Conservation (phyloP, 441 rosid species). For the Populus hybrid region DNA sequence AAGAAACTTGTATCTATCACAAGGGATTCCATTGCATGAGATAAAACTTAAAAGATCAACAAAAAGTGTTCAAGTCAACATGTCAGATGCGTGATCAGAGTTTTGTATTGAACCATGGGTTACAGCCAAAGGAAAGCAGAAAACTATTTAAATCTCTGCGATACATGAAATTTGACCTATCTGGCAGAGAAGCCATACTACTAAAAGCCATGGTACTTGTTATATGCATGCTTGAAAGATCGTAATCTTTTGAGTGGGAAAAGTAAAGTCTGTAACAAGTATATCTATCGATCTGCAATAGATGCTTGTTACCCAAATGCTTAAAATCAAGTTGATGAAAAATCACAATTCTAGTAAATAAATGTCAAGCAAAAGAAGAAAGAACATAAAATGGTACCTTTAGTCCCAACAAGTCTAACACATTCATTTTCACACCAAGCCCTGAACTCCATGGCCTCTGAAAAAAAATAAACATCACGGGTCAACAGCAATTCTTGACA, state of each 20-base stretch:
- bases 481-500: constrained; percentile 6
- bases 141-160: not conserved
- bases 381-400: constrained; percentile 43
- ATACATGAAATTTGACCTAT: not conserved
- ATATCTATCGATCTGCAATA: not conserved
- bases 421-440: constrained; percentile 96
- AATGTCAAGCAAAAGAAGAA: not conserved
- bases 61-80: not conserved
- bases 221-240: not conserved
- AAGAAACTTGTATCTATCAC: constrained; percentile 38
- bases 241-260: not conserved
- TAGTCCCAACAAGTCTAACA: constrained; percentile 79
- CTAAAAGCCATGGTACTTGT: not conserved
- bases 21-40: not conserved
- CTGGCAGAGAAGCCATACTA: not conserved
- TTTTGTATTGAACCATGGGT: not conserved
- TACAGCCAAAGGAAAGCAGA: not conserved
- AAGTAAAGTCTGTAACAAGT: not conserved
- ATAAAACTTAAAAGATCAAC: not conserved
- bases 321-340: not conserved
- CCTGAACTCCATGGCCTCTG: constrained; percentile 96
- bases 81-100: not conserved
- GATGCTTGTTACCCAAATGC: not conserved
- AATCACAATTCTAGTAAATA: not conserved
- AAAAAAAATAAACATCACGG: constrained; percentile 19